Evolutionary conservation across 345 rosid genomes (phyloP), one percentile per base, ranked within the genome.

Genomic region (Citrus trifoliata): DNA sequence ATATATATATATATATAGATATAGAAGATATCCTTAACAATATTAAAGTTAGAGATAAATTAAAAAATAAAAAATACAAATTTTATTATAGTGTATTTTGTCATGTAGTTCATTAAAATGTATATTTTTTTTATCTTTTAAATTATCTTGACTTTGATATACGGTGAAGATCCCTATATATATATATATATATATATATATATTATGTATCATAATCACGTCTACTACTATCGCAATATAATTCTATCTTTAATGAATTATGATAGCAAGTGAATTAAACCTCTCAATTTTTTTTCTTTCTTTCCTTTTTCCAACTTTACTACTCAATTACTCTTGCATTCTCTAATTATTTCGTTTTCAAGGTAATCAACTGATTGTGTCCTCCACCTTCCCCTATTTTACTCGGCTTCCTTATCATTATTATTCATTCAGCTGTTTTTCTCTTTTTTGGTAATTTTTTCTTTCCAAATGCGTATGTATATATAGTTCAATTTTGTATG

Each of bases 311-410:
- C 27, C 14, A 71, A 53, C 42, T 55, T 71, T 51, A 16, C 53
- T 58, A 46, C 33, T 74, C 67, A 38, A 62, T 74, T 67, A 40
- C 51, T 70, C 51, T 80, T 71, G 51, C 42, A n/a, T 12, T 56
- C 40, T 7, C 67, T 74, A 69, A 79, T 75, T 79, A 73, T 77
- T 71, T 80, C 66, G 27, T 68, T 70, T 18, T 4, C 67, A 58
- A 6, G 33, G 32, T 24, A 55, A 77, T 2, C 42, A 70, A 80
- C 48, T 71, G 53, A 70, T 78, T 59, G 82, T 74, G 86, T 75
- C 81, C 74, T 79, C 80, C 85, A 82, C 84, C 76, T 67, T 22
- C 55, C 2, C 70, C 65, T 28, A 25, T 64, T 70, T 66, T 38
- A 53, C 42, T 42, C n/a, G 30, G 16, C 51, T 37, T 37, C 30